Evolutionary conservation across 2,329 filamentous ascomycete species (phyloP), one percentile per base, ranked within the genome.

Genomic region (Penicillium sp.): DNA sequence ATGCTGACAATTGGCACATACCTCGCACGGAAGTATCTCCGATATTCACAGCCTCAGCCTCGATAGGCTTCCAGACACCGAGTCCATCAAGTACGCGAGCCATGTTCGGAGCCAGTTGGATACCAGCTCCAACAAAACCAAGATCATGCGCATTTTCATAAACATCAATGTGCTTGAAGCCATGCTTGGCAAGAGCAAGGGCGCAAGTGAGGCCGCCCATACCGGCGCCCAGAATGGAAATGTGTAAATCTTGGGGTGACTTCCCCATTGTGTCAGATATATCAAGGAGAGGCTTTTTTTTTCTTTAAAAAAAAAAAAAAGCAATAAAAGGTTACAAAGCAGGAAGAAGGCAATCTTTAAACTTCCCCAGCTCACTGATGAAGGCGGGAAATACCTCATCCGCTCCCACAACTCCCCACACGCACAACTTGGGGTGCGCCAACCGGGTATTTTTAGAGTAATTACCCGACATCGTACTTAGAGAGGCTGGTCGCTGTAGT

Each of bases 51-150:
- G 85, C 85, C 63, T 89, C 85, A 29, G 74, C 77, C 52, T 80
- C 80, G 51, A 93, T 87, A 13, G 77, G 74, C 14, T 77, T 69
- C 86, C 87, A 91, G 48, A 85, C 85, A 8, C 84, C 87, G 31
- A 90, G 71, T 11, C 77, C 73, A 61, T 88, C 83, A 10, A 93
- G 75, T 7, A 93, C 85, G 2, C 86, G 79, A 3, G 84, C 82
- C 77, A 91, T 86, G 56, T 93, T 94, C 0, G 87, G 87, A 0
- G 87, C 86, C 47, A 91, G 75, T 64, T 94, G 88, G 55, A 93
- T 91, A 4, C 88, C 88, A 1, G 88, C 88, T 20, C 88, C 88
- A 1, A 91, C 86, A 58, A 91, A 91, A 4, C 87, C 87, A 3
- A 91, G 76, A 54, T 81, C 79, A 4, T 83, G 79, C 0, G 86